Evolutionary conservation across 2,329 filamentous ascomycete genomes (phyloP), one percentile per base, ranked within the genome.

Genomic region (Fusarium miscanthi): DNA sequence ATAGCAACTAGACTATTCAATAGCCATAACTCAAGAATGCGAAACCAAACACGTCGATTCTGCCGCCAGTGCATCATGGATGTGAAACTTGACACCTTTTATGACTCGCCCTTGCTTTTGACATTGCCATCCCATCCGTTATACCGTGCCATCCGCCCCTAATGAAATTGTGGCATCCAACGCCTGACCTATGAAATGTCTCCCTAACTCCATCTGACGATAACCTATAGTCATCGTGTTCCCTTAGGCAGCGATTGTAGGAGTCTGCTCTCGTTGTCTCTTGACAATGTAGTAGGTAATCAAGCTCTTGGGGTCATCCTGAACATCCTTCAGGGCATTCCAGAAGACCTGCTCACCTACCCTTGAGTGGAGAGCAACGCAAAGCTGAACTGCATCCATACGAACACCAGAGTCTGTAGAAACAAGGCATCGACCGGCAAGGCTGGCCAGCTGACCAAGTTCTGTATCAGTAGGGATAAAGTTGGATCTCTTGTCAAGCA

Each of bases 261-360:
- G 63, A 35, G 68, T 75, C 63, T 80, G 79, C 81, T 92, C 90
- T 58, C 89, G 84, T 81, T 92, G 89, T 79, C 87, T 86, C 85
- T 91, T 91, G 43, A 93, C 92, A 77, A 94, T 91, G 80, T 94
- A 95, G 79, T 95, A 95, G 14, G 92, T 94, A 76, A 95, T 90
- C 68, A 95, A 81, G 74, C 91, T 94, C 84, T 94, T 89, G 27
- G 92, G 89, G 72, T 93, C 92, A 72, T 94, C 92, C 77, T 89
- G 88, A 37, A 93, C 86, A 14, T 84, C 87, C 63, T 85, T 88
- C 76, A 94, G 85, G 30, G 87, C 86, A 38, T 87, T 87, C 93
- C 93, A 95, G 78, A 95, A 95, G 35, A 77, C 78, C 14, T 76
- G 81, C 60, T 91, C 89, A 17, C 90, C 89, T 13, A 92, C 85